Conservation (phyloP, 495 filamentous ascomycete species). For the Talaromyces nanjingensis region DNA sequence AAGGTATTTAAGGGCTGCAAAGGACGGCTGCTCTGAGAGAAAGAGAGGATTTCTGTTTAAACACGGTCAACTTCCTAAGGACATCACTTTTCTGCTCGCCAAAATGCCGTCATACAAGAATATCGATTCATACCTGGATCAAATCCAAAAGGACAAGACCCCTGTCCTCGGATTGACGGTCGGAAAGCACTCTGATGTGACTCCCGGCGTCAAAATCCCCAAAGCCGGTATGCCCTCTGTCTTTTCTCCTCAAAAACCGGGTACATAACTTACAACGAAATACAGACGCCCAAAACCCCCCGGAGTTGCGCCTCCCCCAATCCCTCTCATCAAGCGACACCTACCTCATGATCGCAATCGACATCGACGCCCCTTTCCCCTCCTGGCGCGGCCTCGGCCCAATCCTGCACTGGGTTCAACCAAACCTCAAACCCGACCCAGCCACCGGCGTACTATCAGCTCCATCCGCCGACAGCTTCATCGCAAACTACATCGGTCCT, state of each 20-base stretch:
- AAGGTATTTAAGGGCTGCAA: not conserved
- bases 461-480: conserved; percentile 15
- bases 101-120: conserved; percentile 27
- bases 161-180: conserved; percentile 26
- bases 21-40: not conserved
- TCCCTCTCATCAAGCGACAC: conserved; percentile 13
- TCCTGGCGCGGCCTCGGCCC: conserved; percentile 31
- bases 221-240: conserved; percentile 18
- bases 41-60: not conserved
- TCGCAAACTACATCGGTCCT: conserved; percentile 44
- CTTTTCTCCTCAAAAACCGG: not conserved
- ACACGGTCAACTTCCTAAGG: not conserved
- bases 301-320: conserved; percentile 19
- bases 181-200: conserved; percentile 19
- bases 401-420: conserved; percentile 45
- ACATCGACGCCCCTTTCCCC: conserved; percentile 48
- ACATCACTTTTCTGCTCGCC: not conserved
- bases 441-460: not conserved
- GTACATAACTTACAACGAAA: not conserved
- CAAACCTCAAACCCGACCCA: conserved; percentile 27
- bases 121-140: conserved; percentile 20
- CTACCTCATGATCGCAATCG: conserved; percentile 43
- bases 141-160: conserved; percentile 27
- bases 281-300: conserved; percentile 25
- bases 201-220: conserved; percentile 25